phyloP scores from a whole-genome alignment of 2,329 filamentous ascomycete species.

The Thyridium curvatum region DNA sequence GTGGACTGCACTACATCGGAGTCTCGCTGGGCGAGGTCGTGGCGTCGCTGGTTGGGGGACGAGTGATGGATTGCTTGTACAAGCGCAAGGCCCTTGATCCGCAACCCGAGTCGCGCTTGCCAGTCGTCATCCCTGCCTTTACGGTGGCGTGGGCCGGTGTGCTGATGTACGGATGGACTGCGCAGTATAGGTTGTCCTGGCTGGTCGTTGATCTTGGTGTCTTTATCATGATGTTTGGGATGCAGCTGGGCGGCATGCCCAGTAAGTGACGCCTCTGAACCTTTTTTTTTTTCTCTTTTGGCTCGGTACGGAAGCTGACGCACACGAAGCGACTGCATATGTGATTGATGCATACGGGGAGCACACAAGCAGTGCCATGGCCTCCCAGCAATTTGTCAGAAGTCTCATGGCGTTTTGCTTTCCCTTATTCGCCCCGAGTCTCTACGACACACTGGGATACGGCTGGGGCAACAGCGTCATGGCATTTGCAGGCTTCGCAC shows the following conservation, averaged over 20 bases:
- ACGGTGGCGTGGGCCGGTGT: constrained; percentile 32
- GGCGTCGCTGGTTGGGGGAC: no score
- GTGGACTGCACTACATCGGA: no score
- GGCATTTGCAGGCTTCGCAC: neutral
- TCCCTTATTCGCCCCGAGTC: constrained; percentile 39
- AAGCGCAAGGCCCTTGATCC: no score
- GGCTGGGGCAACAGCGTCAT: constrained; percentile 18
- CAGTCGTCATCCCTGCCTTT: constrained; percentile 39
- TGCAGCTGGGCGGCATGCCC: constrained; percentile 23
- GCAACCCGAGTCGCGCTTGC: constrained; percentile 36
- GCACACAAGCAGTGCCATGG: constrained; percentile 39
- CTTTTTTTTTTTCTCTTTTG: no score
- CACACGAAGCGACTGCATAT: constrained; percentile 22
- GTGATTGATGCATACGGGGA: constrained; percentile 38
- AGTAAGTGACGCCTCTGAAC: constrained; percentile 12
- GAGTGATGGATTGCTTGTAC: no score
- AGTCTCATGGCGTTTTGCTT: constrained; percentile 42
- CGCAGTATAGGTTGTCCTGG: constrained; percentile 28
- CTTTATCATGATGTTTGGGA: constrained; percentile 22
- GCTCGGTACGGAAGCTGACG: no score
- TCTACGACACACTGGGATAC: constrained; percentile 28
- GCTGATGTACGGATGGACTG: constrained; percentile 37
- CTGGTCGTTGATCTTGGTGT: constrained; percentile 27
- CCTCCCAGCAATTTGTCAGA: constrained; percentile 36
- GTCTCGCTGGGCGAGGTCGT: no score